A percentile compares a stretch with the other conserved stretches of the same genome.
Conservation (phyloP, 2,329 filamentous ascomycete species). For the Podosphaera aphanis region DNA sequence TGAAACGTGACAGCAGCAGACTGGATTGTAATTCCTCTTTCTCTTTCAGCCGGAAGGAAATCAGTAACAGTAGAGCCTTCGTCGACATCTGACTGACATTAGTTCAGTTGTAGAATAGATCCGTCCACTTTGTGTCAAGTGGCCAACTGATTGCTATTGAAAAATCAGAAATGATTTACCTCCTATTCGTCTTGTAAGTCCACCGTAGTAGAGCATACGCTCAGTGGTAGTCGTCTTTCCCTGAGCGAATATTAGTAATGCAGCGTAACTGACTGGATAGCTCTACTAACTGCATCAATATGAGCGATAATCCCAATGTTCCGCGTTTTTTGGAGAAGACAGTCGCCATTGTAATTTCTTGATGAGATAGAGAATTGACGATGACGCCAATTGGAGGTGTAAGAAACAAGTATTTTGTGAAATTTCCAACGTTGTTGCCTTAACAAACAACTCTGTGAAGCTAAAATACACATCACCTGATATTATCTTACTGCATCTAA, state of each 20-base stretch:
- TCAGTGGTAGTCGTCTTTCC: conserved; percentile 97
- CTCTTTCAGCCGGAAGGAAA: conserved; percentile 78
- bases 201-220: conserved; percentile 95
- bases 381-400: neutral
- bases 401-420: neutral
- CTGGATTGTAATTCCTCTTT: conserved; percentile 89
- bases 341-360: conserved; percentile 7
- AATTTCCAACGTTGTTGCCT: conserved; percentile 9
- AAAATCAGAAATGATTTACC: conserved; percentile 18
- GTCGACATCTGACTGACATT: conserved; percentile 45
- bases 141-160: too few relatives aligned
- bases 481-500: neutral
- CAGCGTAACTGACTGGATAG: neutral
- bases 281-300: conserved; percentile 54
- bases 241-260: conserved; percentile 16
- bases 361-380: neutral
- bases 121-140: neutral
- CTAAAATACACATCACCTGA: conserved; percentile 13
- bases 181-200: conserved; percentile 67
- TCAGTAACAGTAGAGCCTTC: conserved; percentile 94
- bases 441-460: conserved; percentile 8
- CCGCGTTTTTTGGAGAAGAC: conserved; percentile 33
- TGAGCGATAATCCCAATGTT: conserved; percentile 98
- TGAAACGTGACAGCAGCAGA: conserved; percentile 88
- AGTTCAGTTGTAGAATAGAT: neutral